These are phyloP conservation scores for Phaseolus lunatus DNA, from an alignment of 306 rosid species.

Conservation along the genomic window DNA sequence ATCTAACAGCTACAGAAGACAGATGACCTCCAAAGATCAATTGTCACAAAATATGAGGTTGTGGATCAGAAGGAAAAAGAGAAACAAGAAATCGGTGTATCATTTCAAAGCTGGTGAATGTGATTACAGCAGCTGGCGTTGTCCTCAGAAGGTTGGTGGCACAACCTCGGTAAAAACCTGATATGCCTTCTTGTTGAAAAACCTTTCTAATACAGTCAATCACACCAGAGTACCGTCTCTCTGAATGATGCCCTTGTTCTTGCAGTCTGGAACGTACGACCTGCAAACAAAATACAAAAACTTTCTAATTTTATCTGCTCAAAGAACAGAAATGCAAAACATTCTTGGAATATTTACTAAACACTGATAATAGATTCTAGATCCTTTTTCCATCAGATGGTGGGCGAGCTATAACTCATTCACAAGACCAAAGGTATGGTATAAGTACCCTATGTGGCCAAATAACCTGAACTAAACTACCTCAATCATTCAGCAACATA, in stretches of 20 bases:
- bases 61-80: conserved; percentile 69
- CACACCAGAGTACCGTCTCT: conserved; percentile 81
- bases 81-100: conserved; percentile 85
- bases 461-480: conserved; percentile 30
- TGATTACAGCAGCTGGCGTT: conserved; percentile 88
- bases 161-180: conserved; percentile 87
- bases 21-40: conserved; percentile 38
- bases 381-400: conserved; percentile 10
- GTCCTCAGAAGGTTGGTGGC: conserved; percentile 87
- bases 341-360: conserved; percentile 18
- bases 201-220: conserved; percentile 73
- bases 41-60: conserved; percentile 64
- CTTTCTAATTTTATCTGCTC: conserved; percentile 1
- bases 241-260: conserved; percentile 91
- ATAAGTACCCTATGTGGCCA: conserved; percentile 1
- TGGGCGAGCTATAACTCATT: conserved; percentile 31
- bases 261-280: conserved; percentile 93
- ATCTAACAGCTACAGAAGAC: conserved; percentile 36
- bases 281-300: conserved; percentile 50
- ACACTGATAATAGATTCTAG: conserved; percentile 24
- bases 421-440: conserved; percentile 11
- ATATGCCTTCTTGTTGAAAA: conserved; percentile 75
- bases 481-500: conserved; percentile 46
- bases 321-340: conserved; percentile 14
- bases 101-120: conserved; percentile 95